These are phyloP conservation scores for Blastocladiella britannica DNA, from an alignment of 192 early-diverging fungal genomes.

Conservation along the genomic window DNA sequence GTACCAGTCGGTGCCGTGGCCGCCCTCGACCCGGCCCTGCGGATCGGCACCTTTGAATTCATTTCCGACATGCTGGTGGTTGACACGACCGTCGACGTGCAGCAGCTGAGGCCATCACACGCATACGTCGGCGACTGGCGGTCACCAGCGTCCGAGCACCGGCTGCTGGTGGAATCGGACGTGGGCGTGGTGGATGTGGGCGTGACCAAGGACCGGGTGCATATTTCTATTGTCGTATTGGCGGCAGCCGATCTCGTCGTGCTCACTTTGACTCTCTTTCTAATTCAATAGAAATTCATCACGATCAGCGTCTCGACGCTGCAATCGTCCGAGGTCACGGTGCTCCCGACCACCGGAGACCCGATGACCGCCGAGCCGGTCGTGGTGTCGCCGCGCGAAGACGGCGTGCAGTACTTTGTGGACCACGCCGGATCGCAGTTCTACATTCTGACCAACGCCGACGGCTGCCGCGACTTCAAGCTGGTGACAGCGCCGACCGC, in stretches of 20 bases:
- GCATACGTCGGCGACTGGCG: not conserved
- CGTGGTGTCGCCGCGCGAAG: not conserved
- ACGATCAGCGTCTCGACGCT: not conserved
- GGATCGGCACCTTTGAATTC: not conserved
- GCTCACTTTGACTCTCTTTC: not conserved
- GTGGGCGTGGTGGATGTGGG: not conserved
- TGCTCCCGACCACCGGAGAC: not conserved
- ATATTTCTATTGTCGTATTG: not conserved
- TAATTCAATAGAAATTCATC: not conserved
- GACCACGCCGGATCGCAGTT: not conserved
- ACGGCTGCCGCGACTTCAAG: not conserved
- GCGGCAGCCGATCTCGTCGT: not conserved
- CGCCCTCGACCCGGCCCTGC: not conserved
- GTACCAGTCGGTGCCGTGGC: too few relatives aligned
- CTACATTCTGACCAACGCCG: conserved; percentile 1
- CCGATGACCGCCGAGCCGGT: too few relatives aligned
- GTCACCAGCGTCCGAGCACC: not conserved
- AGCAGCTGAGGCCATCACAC: not conserved
- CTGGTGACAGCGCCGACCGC: not conserved
- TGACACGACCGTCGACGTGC: not conserved
- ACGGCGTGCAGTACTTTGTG: not conserved
- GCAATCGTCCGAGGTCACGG: not conserved
- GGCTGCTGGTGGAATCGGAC: not conserved
- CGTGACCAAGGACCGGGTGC: not conserved
- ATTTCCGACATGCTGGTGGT: not conserved